Percentiles rank a stretch among this genome's conserved stretches.
Evolutionary conservation across 73 alveolate species (phyloP).

Genomic region (Blepharisma stoltei): DNA sequence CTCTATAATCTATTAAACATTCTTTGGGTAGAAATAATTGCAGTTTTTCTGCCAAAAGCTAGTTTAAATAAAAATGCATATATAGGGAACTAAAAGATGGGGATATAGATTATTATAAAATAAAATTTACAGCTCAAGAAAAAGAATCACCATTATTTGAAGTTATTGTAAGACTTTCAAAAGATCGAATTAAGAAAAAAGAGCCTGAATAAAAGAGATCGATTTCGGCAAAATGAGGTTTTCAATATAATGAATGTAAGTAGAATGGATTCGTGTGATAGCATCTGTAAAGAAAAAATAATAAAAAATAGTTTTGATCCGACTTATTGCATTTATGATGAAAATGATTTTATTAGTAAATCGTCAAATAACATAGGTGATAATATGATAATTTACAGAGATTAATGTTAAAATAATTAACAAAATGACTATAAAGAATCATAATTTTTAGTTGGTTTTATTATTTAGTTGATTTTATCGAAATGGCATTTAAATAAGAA

Average conservation of each 20-base stretch:
- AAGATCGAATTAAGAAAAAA: not conserved
- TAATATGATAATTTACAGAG: too few species aligned
- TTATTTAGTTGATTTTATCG: too few species aligned
- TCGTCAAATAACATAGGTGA: too few species aligned
- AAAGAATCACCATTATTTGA: conserved; percentile 12
- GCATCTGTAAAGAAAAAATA: not conserved
- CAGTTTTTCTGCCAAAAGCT: conserved; percentile 23
- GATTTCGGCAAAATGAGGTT: not conserved
- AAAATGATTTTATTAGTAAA: not conserved
- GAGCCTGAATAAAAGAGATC: not conserved
- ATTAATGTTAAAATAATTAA: too few species aligned
- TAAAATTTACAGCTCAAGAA: not conserved
- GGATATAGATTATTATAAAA: not conserved
- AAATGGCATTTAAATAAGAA: too few species aligned
- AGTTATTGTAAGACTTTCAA: not conserved
- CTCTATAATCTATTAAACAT: too few species aligned
- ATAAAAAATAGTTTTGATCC: conserved; percentile 13
- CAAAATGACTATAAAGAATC: too few species aligned
- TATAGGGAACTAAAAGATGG: not conserved
- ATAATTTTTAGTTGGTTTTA: too few species aligned
- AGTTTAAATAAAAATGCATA: not conserved
- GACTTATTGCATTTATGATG: conserved; percentile 26
- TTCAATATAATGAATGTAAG: not conserved
- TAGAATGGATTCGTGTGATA: conserved; percentile 17
- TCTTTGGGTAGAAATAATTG: too few species aligned